Base-by-base conservation (phyloP, 768 basidiomycete species). In the Lactarius hatsudake region DNA sequence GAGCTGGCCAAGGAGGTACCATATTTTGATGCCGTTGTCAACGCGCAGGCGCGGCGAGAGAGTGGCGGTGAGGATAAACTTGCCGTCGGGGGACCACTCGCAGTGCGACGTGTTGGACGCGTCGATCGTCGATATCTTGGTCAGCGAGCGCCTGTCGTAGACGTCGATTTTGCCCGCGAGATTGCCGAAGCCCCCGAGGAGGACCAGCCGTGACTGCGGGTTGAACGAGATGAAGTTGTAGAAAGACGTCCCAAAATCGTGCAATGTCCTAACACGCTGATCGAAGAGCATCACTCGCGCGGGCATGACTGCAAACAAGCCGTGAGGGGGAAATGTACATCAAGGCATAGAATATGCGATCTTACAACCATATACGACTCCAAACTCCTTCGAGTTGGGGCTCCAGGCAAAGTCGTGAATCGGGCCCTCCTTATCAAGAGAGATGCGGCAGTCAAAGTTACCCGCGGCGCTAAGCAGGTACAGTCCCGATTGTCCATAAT, bases 331-430 rank as follows among this genome's bases (percentile, higher is more conserved):
- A 7, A 59, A 42, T 2, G 23, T 17, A 32, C 18, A 23, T 18
- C 17, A 26, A 59, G 10, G 17, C 45, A 48, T 8, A 9, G 26
- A 5, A 59, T 6, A 51, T n/a, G 12, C 15, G 30, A 4, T 84
- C 94, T 76, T 72, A 96, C 95, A 99, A 73, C 97, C 96, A 74
- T 98, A 98, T 32, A 94, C 90, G 42, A 98, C 95, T 57, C 88
- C 89, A 75, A 99, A 99, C 78, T 99, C 97, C 77, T 96, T 94
- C 60, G 93, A 94, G 72, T 94, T 95, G 9, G 97, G 94, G 71
- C 89, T 94, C 97, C 97, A 99, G 18, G 86, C 79, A 68, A 96
- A 97, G 75, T 98, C 97, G 73, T 97, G 95, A 69, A 99, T 94
- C 0, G 95, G 95, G 1, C 97, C 97, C 68, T 98, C 96, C 80